Evolutionary conservation across 352 stramenopile species (phyloP).

Genomic region (Phytophthora fragariaefolia): DNA sequence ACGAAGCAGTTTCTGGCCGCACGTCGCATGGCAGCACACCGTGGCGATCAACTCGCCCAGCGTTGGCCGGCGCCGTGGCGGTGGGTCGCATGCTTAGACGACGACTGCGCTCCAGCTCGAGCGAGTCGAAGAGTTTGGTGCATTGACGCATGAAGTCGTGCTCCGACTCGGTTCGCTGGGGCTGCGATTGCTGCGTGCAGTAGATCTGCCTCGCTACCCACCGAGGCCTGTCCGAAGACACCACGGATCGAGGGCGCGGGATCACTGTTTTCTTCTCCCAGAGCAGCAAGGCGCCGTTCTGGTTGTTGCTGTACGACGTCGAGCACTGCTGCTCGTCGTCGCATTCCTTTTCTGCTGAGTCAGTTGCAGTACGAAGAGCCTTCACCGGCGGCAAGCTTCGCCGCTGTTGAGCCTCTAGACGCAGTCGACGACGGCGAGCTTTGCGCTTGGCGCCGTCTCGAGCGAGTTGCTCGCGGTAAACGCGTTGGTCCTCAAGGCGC

Average conservation of each 20-base stretch:
- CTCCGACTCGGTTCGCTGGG: slow-evolving; percentile 12
- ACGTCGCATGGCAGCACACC: slow-evolving; percentile 5
- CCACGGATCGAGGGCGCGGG: slow-evolving; percentile 5
- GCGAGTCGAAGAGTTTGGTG: slow-evolving; percentile 25
- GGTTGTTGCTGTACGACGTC: not conserved
- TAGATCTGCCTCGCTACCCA: slow-evolving; percentile 30
- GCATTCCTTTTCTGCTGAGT: slow-evolving; percentile 6
- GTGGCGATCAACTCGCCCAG: not conserved
- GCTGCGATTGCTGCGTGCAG: slow-evolving; percentile 27
- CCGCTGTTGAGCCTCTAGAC: slow-evolving; percentile 32
- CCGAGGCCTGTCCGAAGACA: slow-evolving; percentile 10
- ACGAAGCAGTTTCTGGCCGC: slow-evolving; percentile 22
- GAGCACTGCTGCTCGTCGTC: slow-evolving; percentile 2
- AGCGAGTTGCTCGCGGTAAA: slow-evolving; percentile 54
- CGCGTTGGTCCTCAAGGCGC: slow-evolving; percentile 56
- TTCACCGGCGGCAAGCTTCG: slow-evolving; percentile 9
- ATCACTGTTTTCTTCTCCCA: slow-evolving; percentile 34
- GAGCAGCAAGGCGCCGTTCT: slow-evolving; percentile 23
- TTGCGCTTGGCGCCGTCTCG: slow-evolving; percentile 55
- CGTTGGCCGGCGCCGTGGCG: not conserved
- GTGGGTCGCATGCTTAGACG: slow-evolving; percentile 9
- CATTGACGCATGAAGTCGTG: slow-evolving; percentile 33
- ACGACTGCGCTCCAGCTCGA: slow-evolving; percentile 22
- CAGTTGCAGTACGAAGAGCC: slow-evolving; percentile 2
- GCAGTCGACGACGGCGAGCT: slow-evolving; percentile 37